Evolutionary conservation across 306 rosid genomes (phyloP).

Genomic region (Fragaria iinumae): DNA sequence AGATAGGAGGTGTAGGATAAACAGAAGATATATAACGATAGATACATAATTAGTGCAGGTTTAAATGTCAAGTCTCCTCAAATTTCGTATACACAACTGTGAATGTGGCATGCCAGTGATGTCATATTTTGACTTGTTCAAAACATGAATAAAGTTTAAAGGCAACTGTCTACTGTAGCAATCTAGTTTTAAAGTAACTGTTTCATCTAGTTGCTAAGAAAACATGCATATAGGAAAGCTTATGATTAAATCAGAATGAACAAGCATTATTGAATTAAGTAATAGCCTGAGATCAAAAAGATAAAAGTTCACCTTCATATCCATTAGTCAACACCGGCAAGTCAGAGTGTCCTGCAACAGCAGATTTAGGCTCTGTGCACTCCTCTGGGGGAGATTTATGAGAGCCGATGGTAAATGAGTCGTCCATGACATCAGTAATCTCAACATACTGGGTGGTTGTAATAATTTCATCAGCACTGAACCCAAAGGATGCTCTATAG

Average conservation of each 20-base stretch:
- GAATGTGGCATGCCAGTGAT: not conserved
- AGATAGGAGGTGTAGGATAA: not conserved
- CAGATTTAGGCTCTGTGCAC: constrained; percentile 49
- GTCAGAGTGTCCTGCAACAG: constrained; percentile 45
- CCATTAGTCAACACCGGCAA: constrained; percentile 40
- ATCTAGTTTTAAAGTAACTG: constrained; percentile 1
- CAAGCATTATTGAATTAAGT: not conserved
- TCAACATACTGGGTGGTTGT: constrained; percentile 85
- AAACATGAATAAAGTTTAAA: not conserved
- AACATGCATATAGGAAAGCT: constrained; percentile 9
- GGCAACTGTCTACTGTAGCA: not conserved
- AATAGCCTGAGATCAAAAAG: constrained; percentile 14
- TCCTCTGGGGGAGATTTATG: constrained; percentile 56
- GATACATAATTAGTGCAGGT: not conserved
- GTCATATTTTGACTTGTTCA: not conserved
- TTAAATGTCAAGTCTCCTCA: not conserved
- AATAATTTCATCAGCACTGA: constrained; percentile 99
- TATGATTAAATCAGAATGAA: not conserved
- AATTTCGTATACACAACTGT: not conserved
- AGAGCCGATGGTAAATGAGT: constrained; percentile 81
- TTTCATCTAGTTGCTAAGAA: constrained; percentile 12
- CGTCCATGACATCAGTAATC: constrained; percentile 91
- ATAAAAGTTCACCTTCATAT: constrained; percentile 56
- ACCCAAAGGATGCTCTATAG: constrained; percentile 97
- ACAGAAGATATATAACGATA: not conserved